Base-by-base conservation (phyloP, 78 protist genomes). In the Dictyostelium capitatum region DNA sequence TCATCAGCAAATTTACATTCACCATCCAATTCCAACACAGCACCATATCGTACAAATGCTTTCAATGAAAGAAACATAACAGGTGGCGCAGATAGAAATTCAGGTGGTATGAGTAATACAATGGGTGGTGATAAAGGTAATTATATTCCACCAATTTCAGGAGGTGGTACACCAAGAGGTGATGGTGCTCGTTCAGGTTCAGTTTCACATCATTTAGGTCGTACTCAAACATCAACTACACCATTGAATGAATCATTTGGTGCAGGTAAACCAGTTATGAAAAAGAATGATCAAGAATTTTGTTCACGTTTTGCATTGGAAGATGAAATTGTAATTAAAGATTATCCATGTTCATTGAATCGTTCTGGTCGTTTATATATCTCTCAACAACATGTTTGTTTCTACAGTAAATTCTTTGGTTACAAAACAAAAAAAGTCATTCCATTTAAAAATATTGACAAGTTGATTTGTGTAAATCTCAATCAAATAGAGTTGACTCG, bases 321-420 rank as follows among this genome's bases (percentile, higher is more conserved):
- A 5, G 89, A 70, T 43, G 95, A 91, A 47, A 91, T 91, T 62
- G 90, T 91, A 25, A 91, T 91, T 37, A 91, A 91, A 74, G 95
- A 91, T 43, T 91, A 91, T 47, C 64, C 84, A 17, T 91, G 95
- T 54, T 83, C 89, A 20, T 32, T 83, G 28, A 82, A 67, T 41
- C 89, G 95, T 79, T 82, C 95, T 2, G 96, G 96, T 15, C 65
- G 91, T 37, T 47, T 89, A 46, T 93, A 87, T 70, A 81, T 93
- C 41, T 93, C 92, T 20, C 89, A 93, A 57, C 85, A 79, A 70
- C 92, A 93, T 80, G 90, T 93, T 12, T 93, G 96, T 48, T 93
- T 93, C 89, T 83, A 93, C 87, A 79, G 89, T 32, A 93, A 93
- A 41, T 85, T 93, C 89, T 93, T 93, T 85, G 96, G 96, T 25